Percentiles rank a stretch among this genome's conserved stretches.
phyloP scores from a whole-genome alignment of 2,329 filamentous ascomycete genomes.

The Aspergillus spinulosporus region DNA sequence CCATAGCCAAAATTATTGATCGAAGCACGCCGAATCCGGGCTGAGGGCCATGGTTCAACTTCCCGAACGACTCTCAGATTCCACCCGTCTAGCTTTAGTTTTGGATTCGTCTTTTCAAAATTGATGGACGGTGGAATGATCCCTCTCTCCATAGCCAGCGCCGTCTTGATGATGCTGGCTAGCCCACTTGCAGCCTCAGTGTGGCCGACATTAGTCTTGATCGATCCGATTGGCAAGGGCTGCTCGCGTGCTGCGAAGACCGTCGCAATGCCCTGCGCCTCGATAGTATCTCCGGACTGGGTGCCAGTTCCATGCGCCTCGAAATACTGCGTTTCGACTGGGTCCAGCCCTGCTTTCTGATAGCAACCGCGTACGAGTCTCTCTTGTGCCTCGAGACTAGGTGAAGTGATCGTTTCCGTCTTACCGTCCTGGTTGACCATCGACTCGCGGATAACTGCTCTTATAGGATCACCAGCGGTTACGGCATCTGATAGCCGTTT shows the following conservation, averaged over 20 bases:
- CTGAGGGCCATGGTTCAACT: background rate
- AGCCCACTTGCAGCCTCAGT: constrained; percentile 28
- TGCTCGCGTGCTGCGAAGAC: constrained; percentile 12
- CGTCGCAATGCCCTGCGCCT: constrained; percentile 24
- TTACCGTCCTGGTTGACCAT: constrained; percentile 20
- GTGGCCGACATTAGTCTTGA: constrained; percentile 34
- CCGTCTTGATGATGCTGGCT: constrained; percentile 26
- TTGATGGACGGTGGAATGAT: constrained; percentile 27
- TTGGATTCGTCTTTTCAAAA: constrained; percentile 23
- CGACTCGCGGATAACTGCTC: constrained; percentile 17
- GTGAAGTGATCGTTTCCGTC: constrained; percentile 28
- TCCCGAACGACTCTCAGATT: background rate
- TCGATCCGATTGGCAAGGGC: constrained; percentile 22
- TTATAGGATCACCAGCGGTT: constrained; percentile 21
- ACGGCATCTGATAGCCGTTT: constrained; percentile 35
- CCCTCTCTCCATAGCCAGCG: constrained; percentile 24
- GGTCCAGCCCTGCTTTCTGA: constrained; percentile 33
- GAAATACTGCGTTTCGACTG: constrained; percentile 33
- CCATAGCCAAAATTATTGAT: constrained; percentile 27
- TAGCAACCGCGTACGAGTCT: constrained; percentile 42
- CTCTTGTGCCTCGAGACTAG: constrained; percentile 37
- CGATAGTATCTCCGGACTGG: constrained; percentile 37
- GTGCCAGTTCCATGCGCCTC: constrained; percentile 49
- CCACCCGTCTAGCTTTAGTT: background rate
- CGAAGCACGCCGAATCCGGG: constrained; percentile 8